Base-by-base conservation (phyloP, 306 rosid species). In the Alnus glutinosa region DNA sequence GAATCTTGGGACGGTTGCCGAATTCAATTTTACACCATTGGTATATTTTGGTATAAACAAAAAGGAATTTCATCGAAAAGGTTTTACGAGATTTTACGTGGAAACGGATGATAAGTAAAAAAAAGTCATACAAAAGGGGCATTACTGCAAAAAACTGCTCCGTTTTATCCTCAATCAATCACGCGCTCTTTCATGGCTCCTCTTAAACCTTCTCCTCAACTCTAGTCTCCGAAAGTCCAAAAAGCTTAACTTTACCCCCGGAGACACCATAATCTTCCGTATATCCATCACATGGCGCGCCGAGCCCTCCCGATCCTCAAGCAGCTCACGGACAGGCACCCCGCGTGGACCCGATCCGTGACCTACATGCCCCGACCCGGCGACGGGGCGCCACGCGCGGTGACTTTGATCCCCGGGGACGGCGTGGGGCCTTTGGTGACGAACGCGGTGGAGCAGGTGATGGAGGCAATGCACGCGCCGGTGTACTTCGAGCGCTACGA, bases 361-460 rank as follows among this genome's bases (percentile, higher is more conserved):
- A 93, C 98, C 63, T 89, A 93, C 88, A 93, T 91, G 97, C 98
- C 94, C 37, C 89, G 93, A 4, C 97, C 98, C 4, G 98, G 98
- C 0, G 97, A 91, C 51, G 98, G 97, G 18, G 9, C 93, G 1
- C 93, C 97, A 0, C 91, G 98, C 2, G 66, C 85, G 4, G 94
- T 93, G 9, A 91, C 98, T 3, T 88, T 93, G 36, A 93, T 93
- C 42, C 98, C 93, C 0, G 97, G 98, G 3, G 97, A 93, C 46
- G 97, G 98, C 28, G 88, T 91, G 72, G 98, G 97, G 0, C 97
- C 98, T 0, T 54, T 89, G 42, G 98, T 93, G 0, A 93, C 98
- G 10, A 86, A 85, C 73, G 93, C 94, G 4, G 97, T 91, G 11
- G 98, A 91, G 73, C 93, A 91, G 83, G 93, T 93, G 14, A 89